phyloP scores from a whole-genome alignment of 108 stramenopile species.

The Cyclotella cryptica region DNA sequence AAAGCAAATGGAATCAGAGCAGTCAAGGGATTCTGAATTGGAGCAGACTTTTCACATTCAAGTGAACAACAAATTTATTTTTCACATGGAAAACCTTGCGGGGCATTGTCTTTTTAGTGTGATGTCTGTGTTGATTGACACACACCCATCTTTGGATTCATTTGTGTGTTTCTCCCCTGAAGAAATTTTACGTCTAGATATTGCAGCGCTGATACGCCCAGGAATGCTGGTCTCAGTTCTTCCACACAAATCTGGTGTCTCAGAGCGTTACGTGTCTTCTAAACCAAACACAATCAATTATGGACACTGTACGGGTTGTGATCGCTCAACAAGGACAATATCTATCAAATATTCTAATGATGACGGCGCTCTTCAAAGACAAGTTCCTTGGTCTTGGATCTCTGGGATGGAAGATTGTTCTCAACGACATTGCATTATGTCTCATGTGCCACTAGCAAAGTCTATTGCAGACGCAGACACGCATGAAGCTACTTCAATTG shows the following conservation, averaged over 20 bases:
- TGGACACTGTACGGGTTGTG: conserved; percentile 49
- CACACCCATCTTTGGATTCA: conserved; percentile 62
- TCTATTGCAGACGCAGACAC: conserved; percentile 47
- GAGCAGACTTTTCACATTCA: conserved; percentile 65
- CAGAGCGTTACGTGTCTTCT: conserved; percentile 8
- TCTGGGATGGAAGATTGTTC: conserved; percentile 67
- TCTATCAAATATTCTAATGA: conserved; percentile 48
- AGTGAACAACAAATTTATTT: conserved; percentile 67
- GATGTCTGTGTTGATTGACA: conserved; percentile 57
- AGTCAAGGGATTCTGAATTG: conserved; percentile 27
- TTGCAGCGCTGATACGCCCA: conserved; percentile 59
- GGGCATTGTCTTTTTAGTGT: conserved; percentile 61
- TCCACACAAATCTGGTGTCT: conserved; percentile 26
- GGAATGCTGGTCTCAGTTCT: conserved; percentile 59
- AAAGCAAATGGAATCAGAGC: conserved; percentile 1
- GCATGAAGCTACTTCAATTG: conserved; percentile 40
- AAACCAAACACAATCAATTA: conserved; percentile 33
- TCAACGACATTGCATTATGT: conserved; percentile 41
- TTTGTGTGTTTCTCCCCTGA: conserved; percentile 59
- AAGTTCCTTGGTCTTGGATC: conserved; percentile 49
- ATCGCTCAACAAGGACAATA: conserved; percentile 56
- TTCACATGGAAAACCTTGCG: conserved; percentile 54
- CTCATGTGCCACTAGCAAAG: conserved; percentile 58
- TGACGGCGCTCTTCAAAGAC: conserved; percentile 13
- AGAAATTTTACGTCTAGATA: conserved; percentile 48